Conservation (phyloP, 768 basidiomycete species). For the Mycena rebaudengoi region DNA sequence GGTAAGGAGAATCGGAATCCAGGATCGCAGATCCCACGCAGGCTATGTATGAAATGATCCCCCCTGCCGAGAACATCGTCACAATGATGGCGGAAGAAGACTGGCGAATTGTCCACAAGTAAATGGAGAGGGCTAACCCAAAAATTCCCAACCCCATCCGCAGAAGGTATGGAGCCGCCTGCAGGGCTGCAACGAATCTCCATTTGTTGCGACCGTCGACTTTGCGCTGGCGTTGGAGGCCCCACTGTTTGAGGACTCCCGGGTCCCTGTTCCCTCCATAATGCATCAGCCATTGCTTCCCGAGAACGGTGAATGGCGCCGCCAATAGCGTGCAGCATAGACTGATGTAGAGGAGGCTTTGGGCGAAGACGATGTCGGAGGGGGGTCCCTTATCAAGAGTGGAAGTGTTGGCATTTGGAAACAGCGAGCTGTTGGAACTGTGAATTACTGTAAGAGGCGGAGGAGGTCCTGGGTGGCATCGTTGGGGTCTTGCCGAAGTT, state of each 20-base stretch:
- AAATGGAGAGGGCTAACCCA: not conserved
- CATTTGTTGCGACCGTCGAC: not conserved
- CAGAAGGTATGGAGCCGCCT: not conserved
- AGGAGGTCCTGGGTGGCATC: too few species aligned
- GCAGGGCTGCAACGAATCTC: conserved; percentile 1
- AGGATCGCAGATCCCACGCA: not conserved
- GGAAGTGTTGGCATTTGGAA: not conserved
- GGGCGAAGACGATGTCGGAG: not conserved
- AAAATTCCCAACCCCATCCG: conserved; percentile 2
- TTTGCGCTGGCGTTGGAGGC: conserved; percentile 4
- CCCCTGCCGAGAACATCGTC: not conserved
- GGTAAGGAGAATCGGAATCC: not conserved
- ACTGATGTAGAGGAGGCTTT: conserved; percentile 2
- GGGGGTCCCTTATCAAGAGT: not conserved
- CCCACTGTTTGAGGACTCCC: not conserved
- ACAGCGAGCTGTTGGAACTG: too few species aligned
- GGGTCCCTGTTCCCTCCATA: not conserved
- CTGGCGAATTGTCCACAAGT: not conserved
- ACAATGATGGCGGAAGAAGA: not conserved
- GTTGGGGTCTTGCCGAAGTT: too few species aligned
- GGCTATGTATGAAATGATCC: not conserved
- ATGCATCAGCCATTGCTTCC: conserved; percentile 17
- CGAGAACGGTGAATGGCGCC: not conserved
- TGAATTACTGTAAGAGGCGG: too few species aligned
- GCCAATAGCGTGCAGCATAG: not conserved